Evolutionary conservation across 2,329 filamentous ascomycete genomes (phyloP), one percentile per base, ranked within the genome.

Genomic region (Pyrenochaeta sp.): DNA sequence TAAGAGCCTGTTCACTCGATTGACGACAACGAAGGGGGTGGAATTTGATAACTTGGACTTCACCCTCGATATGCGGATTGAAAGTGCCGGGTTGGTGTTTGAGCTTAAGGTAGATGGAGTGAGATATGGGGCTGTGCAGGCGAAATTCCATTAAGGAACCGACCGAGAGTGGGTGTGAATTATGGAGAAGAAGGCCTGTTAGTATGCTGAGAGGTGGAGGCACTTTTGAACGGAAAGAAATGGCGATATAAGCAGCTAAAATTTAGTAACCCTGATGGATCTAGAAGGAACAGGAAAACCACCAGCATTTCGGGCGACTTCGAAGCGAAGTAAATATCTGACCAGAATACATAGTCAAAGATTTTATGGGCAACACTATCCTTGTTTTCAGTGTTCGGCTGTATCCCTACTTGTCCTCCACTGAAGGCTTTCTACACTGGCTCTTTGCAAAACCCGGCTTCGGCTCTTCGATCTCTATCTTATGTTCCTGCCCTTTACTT

Each of bases 41-140:
- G 91, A 92, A 77, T 94, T 93, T 77, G 89, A 92, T 67, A 93
- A 92, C 63, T 80, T 94, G 30, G 90, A 93, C 72, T 93, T 93
- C 59, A 91, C 90, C 10, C 84, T 93, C 5, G 90, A 93, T 79
- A 92, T 94, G 90, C 88, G 89, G 65, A 90, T 93, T 43, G 89
- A 92, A 71, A 91, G 89, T 67, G 91, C 91, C 0, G 89, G 90
- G 1, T 68, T 93, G 56, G 86, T 89, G 2, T 93, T 93, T 75
- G 90, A 93, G 78, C 78, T 93, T 52, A 90, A 91, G 77, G 90
- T 93, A 12, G 90, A 93, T 71, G 90, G 90, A 0, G 87, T 91
- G 15, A 82, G 90, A 62, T 93, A 93, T 76, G 91, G 91, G 8
- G 83, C 88, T 58, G 91, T 93, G 1, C 88, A 91, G 71, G 90